Evolutionary conservation across 1,139 yeast genomes (phyloP), one percentile per base, ranked within the genome.

Genomic region (Geotrichum histeridarum): DNA sequence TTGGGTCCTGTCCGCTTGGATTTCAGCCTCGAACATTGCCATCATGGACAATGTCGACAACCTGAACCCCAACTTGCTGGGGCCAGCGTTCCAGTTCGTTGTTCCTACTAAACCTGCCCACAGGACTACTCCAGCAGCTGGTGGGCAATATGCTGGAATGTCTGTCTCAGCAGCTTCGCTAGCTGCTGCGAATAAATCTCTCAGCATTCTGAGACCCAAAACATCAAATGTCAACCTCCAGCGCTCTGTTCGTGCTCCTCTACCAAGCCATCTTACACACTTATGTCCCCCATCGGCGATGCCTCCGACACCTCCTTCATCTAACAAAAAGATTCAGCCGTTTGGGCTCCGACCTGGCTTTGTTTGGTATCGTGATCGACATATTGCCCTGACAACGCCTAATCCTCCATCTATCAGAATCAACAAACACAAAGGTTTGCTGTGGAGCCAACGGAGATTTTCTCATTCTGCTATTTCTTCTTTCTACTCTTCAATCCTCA

Each of bases 341-440:
- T 22, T 22, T 22, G 27, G 27, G 5, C 27, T 22, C 27, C 27
- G 27, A 22, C 27, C 27, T 22, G 27, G 27, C 27, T 22, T 22
- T 22, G 27, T 22, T 22, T 22, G 27, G 4, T 22, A 22, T 22
- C 27, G 27, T 22, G 30, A 38, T 12, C 48, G 18, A 17, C 22
- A 11, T 14, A 44, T 44, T 33, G 50, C 50, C 50, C 30, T 37
- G 50, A 47, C 50, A 47, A 47, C 50, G 27, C 22, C 18, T 6
- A 2, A 9, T 18, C 48, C 48, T 9, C 11, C 18, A 22, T 44
- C 37, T 7, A 18, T 27, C 43, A 37, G 37, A 47, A 22, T 47
- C 43, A 44, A 44, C 48, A 44, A 44, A 44, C 48, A 44, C 6
- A 12, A 37, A 11, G 15, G 27, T 22, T 22, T 22, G 27, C 5